Evolutionary conservation across 176 grass and related monocot genomes (phyloP), one percentile per base, ranked within the genome.

Genomic region (Microstegium vimineum): DNA sequence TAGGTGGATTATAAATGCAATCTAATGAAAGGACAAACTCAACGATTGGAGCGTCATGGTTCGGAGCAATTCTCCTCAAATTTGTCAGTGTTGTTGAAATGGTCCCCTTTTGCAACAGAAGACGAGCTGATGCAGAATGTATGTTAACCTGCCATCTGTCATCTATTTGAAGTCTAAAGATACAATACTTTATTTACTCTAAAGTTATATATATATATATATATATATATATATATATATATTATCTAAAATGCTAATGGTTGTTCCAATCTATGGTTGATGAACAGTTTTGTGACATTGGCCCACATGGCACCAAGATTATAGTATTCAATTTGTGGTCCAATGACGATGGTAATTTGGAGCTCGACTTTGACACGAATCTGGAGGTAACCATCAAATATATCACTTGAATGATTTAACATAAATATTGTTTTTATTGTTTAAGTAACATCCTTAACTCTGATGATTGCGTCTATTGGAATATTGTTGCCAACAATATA

Each of bases 1-100:
- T 77, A 97, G 94, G 94, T 91, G 33, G 91, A 97, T 71, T 97
- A 97, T 80, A 84, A 83, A 49, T 91, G 85, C 74, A 84, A 94
- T 81, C 75, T 90, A 35, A 75, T 88, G 30, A 65, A 7, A 11
- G 89, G 91, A 68, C 66, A 87, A 34, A 79, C 86, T 76, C 56
- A 46, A 32, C 75, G 40, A 71, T 71, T 86, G 57, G n/a, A 68
- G 60, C 69, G 71, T 34, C 79, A 77, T 45, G 84, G 75, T 45
- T 30, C 78, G 23, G 43, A 79, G 27, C 36, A 97, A 26, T 97
- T 94, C 65, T 83, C 27, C 34, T 88, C 87, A 62, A 97, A 94
- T 89, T 88, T 97, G 61, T 84, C 87, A 27, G 69, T 79, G 74
- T 61, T 97, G 35, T 74, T 91, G 81, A 89, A 83, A 66, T 97